These are phyloP conservation scores for Kalmusia sp. DNA, from an alignment of 2,329 filamentous ascomycete species.

Conservation along the genomic window DNA sequence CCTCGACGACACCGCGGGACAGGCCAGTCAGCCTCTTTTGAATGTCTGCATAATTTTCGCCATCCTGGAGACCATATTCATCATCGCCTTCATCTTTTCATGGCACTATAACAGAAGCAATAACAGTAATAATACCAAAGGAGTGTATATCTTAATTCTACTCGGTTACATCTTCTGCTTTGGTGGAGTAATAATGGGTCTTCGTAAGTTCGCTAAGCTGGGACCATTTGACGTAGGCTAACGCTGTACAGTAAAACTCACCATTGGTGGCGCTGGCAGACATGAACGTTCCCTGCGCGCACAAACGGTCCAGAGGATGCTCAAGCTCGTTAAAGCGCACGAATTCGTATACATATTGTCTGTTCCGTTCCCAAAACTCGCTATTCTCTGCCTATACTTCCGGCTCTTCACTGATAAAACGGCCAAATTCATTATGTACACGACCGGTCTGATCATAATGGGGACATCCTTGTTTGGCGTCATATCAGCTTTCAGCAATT, in stretches of 20 bases:
- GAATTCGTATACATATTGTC: slow-evolving; percentile 23
- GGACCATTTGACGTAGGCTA: not conserved
- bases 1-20: not conserved
- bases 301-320: slow-evolving; percentile 16
- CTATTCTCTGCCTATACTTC: slow-evolving; percentile 26
- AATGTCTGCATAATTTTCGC: slow-evolving; percentile 28
- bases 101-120: slow-evolving; percentile 23
- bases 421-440: slow-evolving; percentile 14
- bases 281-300: slow-evolving; percentile 16
- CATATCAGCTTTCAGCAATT: slow-evolving; percentile 19
- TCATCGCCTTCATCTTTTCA: slow-evolving; percentile 25
- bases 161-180: slow-evolving; percentile 25
- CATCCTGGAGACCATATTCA: slow-evolving; percentile 26
- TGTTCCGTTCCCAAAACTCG: slow-evolving; percentile 27
- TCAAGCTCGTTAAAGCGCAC: slow-evolving; percentile 24
- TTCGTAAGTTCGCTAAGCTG: slow-evolving; percentile 15
- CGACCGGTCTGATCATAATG: slow-evolving; percentile 17
- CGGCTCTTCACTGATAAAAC: slow-evolving; percentile 21
- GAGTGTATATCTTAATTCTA: slow-evolving; percentile 17
- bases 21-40: slow-evolving; percentile 19
- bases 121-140: slow-evolving; percentile 17
- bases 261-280: slow-evolving; percentile 23
- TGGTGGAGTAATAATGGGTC: slow-evolving; percentile 21
- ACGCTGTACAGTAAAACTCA: slow-evolving; percentile 22
- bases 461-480: slow-evolving; percentile 20